These are phyloP conservation scores for Scheffersomyces amazonensis DNA, from an alignment of 805 yeast genomes.

Conservation along the genomic window DNA sequence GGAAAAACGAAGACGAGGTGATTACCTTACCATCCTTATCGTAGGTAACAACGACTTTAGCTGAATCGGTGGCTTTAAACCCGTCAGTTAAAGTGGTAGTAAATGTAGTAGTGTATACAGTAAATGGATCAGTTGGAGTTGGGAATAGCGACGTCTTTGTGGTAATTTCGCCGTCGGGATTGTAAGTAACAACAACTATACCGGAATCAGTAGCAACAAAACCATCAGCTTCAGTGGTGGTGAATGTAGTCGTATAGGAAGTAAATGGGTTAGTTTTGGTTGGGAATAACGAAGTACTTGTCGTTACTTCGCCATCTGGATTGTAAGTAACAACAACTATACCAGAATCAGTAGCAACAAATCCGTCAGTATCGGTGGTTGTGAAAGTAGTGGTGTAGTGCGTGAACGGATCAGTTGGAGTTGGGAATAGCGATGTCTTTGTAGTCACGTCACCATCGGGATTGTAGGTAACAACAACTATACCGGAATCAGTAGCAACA, in stretches of 20 bases:
- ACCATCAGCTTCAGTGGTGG: slow-evolving; percentile 6
- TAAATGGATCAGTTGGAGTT: slow-evolving; percentile 1
- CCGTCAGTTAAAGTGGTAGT: slow-evolving; percentile 11
- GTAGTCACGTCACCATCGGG: slow-evolving; percentile 7
- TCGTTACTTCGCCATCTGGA: slow-evolving; percentile 5
- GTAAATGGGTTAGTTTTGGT: neutral
- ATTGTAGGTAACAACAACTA: slow-evolving; percentile 1
- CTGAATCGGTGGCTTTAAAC: slow-evolving; percentile 10
- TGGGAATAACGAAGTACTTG: slow-evolving; percentile 6
- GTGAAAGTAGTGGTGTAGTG: slow-evolving; percentile 8
- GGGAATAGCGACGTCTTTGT: slow-evolving; percentile 9
- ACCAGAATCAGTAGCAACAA: slow-evolving; percentile 14
- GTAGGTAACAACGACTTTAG: slow-evolving; percentile 8
- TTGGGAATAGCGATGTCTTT: neutral
- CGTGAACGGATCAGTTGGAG: slow-evolving; percentile 3
- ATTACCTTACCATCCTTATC: slow-evolving; percentile 12
- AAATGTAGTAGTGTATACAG: slow-evolving; percentile 5
- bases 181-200: slow-evolving; percentile 13
- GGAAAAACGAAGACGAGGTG: slow-evolving; percentile 9
- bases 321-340: slow-evolving; percentile 11
- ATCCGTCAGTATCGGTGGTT: slow-evolving; percentile 10
- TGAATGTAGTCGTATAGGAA: slow-evolving; percentile 4
- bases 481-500: slow-evolving; percentile 3
- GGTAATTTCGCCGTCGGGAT: slow-evolving; percentile 8
- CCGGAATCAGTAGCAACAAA: slow-evolving; percentile 6